A percentile compares a stretch with the other conserved stretches of the same genome.
phyloP scores from a whole-genome alignment of 305 asterid genomes.

The Salvia sclarea region DNA sequence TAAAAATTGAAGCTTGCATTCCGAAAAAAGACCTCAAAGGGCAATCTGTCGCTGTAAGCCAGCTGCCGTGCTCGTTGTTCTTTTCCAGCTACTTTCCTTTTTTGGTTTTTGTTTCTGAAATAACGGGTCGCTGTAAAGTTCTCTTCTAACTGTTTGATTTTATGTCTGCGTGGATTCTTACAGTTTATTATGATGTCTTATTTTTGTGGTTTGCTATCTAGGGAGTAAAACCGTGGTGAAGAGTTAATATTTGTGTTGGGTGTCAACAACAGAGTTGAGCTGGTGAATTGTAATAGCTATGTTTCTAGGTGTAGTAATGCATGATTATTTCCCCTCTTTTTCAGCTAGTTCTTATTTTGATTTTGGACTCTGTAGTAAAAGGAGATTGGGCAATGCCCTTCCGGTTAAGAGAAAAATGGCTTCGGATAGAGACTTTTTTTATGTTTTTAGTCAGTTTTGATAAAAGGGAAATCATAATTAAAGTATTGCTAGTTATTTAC shows the following conservation, averaged over 20 bases:
- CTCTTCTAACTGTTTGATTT: constrained; percentile 10
- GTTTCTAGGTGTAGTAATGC: not conserved
- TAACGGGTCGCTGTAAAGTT: not conserved
- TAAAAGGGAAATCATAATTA: not conserved
- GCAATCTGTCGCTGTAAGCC: constrained; percentile 42
- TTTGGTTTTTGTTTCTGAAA: not conserved
- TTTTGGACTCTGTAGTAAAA: not conserved
- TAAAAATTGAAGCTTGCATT: constrained; percentile 36
- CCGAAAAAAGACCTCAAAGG: constrained; percentile 42
- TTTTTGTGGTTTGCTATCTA: not conserved
- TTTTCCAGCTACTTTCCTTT: not conserved
- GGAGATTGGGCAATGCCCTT: not conserved
- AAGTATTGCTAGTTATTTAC: not conserved
- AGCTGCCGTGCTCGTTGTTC: not conserved
- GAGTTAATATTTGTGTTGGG: not conserved
- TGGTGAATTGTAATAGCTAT: not conserved
- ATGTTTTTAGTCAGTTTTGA: not conserved
- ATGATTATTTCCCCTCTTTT: not conserved
- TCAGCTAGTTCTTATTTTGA: not conserved
- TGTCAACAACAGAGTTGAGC: not conserved
- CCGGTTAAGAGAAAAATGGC: not conserved
- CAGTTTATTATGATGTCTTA: not conserved
- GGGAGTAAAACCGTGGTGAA: not conserved
- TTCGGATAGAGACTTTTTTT: not conserved
- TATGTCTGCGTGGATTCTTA: not conserved